phyloP scores from a whole-genome alignment of 495 filamentous ascomycete species.

The Achaetomiella virescens region DNA sequence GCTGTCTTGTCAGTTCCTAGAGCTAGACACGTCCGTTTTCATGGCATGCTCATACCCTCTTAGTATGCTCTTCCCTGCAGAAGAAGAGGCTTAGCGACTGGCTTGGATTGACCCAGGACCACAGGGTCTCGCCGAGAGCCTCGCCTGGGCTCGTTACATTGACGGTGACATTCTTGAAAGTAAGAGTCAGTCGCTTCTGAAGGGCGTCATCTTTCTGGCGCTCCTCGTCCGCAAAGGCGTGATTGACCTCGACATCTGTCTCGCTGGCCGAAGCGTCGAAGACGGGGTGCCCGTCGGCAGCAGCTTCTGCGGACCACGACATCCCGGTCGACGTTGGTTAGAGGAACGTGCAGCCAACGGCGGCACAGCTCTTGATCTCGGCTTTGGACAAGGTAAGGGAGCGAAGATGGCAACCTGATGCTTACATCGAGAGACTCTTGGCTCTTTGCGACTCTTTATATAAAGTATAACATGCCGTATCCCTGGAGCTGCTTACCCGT shows the following conservation, averaged over 20 bases:
- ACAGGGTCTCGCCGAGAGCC: neutral
- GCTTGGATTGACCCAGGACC: neutral
- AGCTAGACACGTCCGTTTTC: neutral
- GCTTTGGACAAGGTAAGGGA: neutral
- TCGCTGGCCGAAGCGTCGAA: neutral
- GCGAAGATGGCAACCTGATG: too few relatives aligned
- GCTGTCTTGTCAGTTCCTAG: neutral
- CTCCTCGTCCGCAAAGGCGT: neutral
- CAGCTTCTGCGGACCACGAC: neutral
- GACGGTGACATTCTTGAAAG: constrained; percentile 2
- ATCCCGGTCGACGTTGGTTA: neutral
- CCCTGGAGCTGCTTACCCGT: neutral
- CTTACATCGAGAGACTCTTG: neutral
- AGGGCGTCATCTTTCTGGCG: neutral
- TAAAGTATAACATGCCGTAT: neutral
- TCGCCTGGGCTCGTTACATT: constrained; percentile 1
- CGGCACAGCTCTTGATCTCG: too few relatives aligned
- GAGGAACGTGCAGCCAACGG: too few relatives aligned
- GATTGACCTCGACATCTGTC: constrained; percentile 1
- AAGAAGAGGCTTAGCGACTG: neutral
- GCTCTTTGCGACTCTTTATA: neutral
- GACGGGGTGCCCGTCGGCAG: neutral
- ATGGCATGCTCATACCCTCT: neutral
- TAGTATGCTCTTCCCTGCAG: neutral
- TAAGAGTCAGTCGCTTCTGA: constrained; percentile 1